Evolutionary conservation across 805 yeast genomes (phyloP).

Genomic region (Pichia sporocuriosa): DNA sequence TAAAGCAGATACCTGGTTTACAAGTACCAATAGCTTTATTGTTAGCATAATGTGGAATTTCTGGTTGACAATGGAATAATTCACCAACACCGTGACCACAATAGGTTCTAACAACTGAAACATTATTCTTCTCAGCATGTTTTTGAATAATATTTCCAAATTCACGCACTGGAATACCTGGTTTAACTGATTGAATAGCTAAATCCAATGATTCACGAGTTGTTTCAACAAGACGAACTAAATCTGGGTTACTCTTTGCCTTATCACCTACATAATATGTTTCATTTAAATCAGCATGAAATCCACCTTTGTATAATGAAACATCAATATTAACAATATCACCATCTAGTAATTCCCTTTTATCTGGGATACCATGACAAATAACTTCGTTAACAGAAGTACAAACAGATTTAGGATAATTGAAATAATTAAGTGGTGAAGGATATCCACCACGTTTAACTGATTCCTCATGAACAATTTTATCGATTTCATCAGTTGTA

Average conservation of each 20-base stretch:
- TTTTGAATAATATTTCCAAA: constrained; percentile 84
- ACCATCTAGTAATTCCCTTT: constrained; percentile 81
- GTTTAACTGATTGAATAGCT: constrained; percentile 82
- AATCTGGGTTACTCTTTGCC: constrained; percentile 68
- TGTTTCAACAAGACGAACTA: constrained; percentile 86
- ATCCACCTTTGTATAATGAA: constrained; percentile 76
- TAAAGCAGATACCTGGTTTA: constrained; percentile 93
- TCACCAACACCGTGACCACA: constrained; percentile 91
- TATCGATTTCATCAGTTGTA: constrained; percentile 90
- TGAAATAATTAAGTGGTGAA: constrained; percentile 89
- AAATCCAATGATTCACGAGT: constrained; percentile 80
- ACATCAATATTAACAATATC: constrained; percentile 92
- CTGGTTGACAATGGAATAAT: constrained; percentile 87
- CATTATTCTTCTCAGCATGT: constrained; percentile 69
- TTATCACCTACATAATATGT: constrained; percentile 94
- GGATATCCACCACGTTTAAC: constrained; percentile 88
- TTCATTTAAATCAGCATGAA: constrained; percentile 92
- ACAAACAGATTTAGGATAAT: constrained; percentile 88
- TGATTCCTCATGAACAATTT: constrained; percentile 79
- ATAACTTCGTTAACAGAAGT: constrained; percentile 92
- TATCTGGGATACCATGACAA: constrained; percentile 97
- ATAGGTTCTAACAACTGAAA: constrained; percentile 84
- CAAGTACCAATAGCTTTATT: constrained; percentile 91
- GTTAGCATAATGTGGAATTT: constrained; percentile 87
- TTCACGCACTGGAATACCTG: constrained; percentile 82